Base-by-base conservation (phyloP, 1,284 basidiomycete species). In the Malassezia yamatoensis region DNA sequence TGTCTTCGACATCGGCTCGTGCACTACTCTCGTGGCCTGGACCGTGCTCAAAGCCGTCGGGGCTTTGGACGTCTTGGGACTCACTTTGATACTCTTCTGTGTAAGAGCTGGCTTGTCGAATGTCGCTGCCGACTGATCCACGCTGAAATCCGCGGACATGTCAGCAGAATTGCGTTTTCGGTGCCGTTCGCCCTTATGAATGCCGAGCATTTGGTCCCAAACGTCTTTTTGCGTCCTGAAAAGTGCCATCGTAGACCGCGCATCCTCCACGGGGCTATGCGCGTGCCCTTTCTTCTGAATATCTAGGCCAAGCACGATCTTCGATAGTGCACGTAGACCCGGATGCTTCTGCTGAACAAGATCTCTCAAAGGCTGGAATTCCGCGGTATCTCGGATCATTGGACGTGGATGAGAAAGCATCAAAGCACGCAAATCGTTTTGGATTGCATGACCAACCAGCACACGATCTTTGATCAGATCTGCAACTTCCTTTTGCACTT, bases 181-280 rank as follows among this genome's bases (percentile, higher is more conserved):
- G 8, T 11, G 8, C 40, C 44, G 41, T 18, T 6, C 29, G 16
- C 29, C 13, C 21, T 20, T 35, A 5, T 18, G 20, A 21, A 35
- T 34, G 46, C 35, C 50, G 16, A 72, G 46, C 35, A 42, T 37
- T 53, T 62, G 24, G 56, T 96, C 90, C 90, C 89, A 96, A 49
- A 83, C 81, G 55, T 83, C 82, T 68, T 87, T 85, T 74, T 93
- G 82, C n/a, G 93, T 75, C 7, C 90, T 81, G 76, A 88, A 98
- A 21, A 96, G 78, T 0, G 89, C 91, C 90, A 98, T 96, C 0
- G 93, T 90, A 0, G 91, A 90, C 45, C 90, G 81, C 1, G 93
- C 91, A 72, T 98, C 91, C 21, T 84, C 88, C 9, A 68, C 63
- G 3, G 65, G 59, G 38, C 61, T 67, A 52, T 72, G 69, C 40